Base-by-base conservation (phyloP, 805 yeast genomes). In the Cyberlindnera maritima region DNA sequence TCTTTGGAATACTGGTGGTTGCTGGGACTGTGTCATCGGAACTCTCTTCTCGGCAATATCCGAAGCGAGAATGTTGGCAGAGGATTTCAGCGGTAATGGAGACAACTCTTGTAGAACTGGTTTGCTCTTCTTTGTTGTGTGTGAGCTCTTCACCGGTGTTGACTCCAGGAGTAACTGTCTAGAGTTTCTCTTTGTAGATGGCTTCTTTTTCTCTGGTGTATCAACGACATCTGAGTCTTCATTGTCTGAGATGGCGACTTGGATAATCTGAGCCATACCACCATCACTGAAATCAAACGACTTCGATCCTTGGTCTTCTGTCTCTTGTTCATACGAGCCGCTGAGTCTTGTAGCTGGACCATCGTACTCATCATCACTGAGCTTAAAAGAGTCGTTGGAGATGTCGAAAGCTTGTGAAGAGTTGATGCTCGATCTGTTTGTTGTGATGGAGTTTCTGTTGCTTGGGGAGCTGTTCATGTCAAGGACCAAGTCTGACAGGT, bases 171-270 rank as follows among this genome's bases (percentile, higher is more conserved):
- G 21, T 32, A 48, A 38, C 21, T 41, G 48, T 11, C 33, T 45
- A 1, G 51, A 48, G 38, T 48, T 48, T 34, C 48, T 43, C 48
- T 44, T 40, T 7, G 43, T 32, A 2, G 47, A 26, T 7, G 33
- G 13, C n/a, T 31, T 39, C 3, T 20, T 7, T 11, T 9, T 55
- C 18, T 55, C 56, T 10, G 58, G 55, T 8, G 56, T 44, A 4
- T 50, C 58, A 41, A 52, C 37, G 2, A 44, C 43, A 28, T 49
- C 57, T 34, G 50, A 51, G 25, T 57, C 53, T 33, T 60, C 64
- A 23, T 59, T 52, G 41, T 60, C 64, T 11, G 61, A 55, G 4
- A 60, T 52, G 3, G 61, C 56, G 35, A 60, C 46, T 19, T 48
- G 47, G n/a, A 60, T 47, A 9, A 59, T 28, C 19, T 50, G 57